Base-by-base conservation (phyloP, 768 basidiomycete genomes). In the Termitomyces heimii region DNA sequence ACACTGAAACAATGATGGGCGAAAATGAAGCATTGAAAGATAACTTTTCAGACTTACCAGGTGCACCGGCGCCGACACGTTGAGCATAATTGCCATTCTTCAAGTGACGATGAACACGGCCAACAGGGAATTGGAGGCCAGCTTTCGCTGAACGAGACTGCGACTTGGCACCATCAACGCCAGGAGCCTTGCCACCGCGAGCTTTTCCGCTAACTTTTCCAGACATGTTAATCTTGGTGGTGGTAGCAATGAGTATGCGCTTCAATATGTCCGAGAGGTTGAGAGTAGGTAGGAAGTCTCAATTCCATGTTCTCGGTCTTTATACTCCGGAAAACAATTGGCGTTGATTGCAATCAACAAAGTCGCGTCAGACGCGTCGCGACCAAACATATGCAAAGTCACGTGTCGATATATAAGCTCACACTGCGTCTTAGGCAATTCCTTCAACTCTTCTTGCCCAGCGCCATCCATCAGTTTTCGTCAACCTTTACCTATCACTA, bases 1-100 rank as follows among this genome's bases (percentile, higher is more conserved):
- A 91, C 61, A 92, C 87, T 85, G 56, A 18, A 53, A 10, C 4
- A 55, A n/a, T 1, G 26, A 55, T 56, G 54, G 43, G 31, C 8
- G 13, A 28, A 34, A 12, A 5, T 43, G 46, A 42, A 26, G 12
- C 2, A 29, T 40, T 2, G 13, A 22, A 22, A 32, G 32, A 40
- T 20, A 7, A 43, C 20, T 16, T 12, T 26, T 4, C 35, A n/a
- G 18, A 66, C 70, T 22, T 62, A 83, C 83, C 83, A 65, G 88
- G 86, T 60, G 89, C 85, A 71, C 88, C 87, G 51, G 87, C 85
- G 68, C 89, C 88, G 53, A 91, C 82, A 68, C 89, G 85, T 65
- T 86, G 84, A 56, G 85, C 84, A 63, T 89, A 89, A 75, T 89
- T 89, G 60, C 87, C 88, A 70, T 79, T 81, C 76, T 87, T 88